These are phyloP conservation scores for Rhizopus sp. DNA, from an alignment of 371 early-diverging fungal genomes.

Conservation along the genomic window DNA sequence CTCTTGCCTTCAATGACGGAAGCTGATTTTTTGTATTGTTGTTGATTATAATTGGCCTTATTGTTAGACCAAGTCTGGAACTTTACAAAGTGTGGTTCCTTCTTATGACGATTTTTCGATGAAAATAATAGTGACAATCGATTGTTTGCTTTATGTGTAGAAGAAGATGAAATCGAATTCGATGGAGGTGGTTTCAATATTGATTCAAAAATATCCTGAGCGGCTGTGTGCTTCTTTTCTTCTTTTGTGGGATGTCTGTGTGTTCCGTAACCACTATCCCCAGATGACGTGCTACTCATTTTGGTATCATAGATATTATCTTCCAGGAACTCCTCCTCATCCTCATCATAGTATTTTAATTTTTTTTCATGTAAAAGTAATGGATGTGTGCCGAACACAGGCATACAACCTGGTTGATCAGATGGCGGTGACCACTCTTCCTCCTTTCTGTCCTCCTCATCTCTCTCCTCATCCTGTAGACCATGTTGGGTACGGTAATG, in stretches of 20 bases:
- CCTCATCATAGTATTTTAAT: slow-evolving; percentile 7
- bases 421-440: slow-evolving; percentile 13
- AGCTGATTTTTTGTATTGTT: slow-evolving; percentile 1
- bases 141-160: slow-evolving; percentile 1
- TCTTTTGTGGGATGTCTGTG: slow-evolving; percentile 4
- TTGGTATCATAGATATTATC: slow-evolving; percentile 15
- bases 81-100: slow-evolving; percentile 23
- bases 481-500: background rate
- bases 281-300: slow-evolving; percentile 22
- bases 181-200: slow-evolving; percentile 13
- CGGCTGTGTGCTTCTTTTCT: slow-evolving; percentile 5
- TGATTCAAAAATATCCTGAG: slow-evolving; percentile 19
- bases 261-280: slow-evolving; percentile 30
- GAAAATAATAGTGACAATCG: slow-evolving; percentile 19
- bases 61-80: slow-evolving; percentile 24
- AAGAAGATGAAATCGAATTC: background rate
- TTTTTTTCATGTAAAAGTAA: background rate
- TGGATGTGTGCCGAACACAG: slow-evolving; percentile 16
- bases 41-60: background rate
- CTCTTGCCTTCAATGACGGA: background rate
- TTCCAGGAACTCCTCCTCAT: slow-evolving; percentile 2
- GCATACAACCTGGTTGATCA: slow-evolving; percentile 22
- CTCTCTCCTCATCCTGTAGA: background rate
- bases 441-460: background rate
- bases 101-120: slow-evolving; percentile 3